phyloP scores from a whole-genome alignment of 805 yeast species.

The Vanderwaltozyma verrucispora region DNA sequence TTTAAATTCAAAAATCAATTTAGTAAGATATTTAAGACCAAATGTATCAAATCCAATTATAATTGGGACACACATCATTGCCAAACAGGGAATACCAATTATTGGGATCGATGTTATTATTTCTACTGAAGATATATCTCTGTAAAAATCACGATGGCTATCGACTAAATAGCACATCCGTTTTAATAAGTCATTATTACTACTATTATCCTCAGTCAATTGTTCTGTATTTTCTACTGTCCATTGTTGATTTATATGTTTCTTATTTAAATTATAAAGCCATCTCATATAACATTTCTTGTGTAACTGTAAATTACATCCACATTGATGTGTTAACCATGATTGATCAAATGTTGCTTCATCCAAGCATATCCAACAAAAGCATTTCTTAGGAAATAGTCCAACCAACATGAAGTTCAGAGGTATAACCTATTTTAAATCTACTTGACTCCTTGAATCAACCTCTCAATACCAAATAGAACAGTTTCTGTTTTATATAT shows the following conservation, averaged over 20 bases:
- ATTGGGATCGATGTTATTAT: constrained; percentile 7
- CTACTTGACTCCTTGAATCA: neutral
- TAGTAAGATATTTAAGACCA: constrained; percentile 4
- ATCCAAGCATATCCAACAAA: constrained; percentile 27
- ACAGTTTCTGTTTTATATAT: no score
- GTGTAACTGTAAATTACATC: constrained; percentile 25
- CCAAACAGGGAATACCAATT: constrained; percentile 6
- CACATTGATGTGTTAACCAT: constrained; percentile 23
- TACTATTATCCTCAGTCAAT: constrained; percentile 1
- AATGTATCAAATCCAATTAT: constrained; percentile 5
- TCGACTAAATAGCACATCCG: constrained; percentile 11
- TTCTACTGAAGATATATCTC: constrained; percentile 9
- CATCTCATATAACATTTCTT: constrained; percentile 19
- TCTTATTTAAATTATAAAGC: constrained; percentile 9
- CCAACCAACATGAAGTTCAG: neutral
- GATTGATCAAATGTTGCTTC: constrained; percentile 8
- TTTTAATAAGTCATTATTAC: constrained; percentile 6
- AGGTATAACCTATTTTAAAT: neutral
- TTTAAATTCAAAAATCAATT: neutral
- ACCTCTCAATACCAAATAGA: no score
- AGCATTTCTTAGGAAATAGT: constrained; percentile 2
- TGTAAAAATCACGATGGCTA: constrained; percentile 12
- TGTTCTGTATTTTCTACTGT: constrained; percentile 1
- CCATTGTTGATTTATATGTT: constrained; percentile 1
- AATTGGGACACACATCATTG: constrained; percentile 5